These are phyloP conservation scores for Microbotryum violaceum DNA, from an alignment of 1,284 basidiomycete genomes.

Conservation along the genomic window DNA sequence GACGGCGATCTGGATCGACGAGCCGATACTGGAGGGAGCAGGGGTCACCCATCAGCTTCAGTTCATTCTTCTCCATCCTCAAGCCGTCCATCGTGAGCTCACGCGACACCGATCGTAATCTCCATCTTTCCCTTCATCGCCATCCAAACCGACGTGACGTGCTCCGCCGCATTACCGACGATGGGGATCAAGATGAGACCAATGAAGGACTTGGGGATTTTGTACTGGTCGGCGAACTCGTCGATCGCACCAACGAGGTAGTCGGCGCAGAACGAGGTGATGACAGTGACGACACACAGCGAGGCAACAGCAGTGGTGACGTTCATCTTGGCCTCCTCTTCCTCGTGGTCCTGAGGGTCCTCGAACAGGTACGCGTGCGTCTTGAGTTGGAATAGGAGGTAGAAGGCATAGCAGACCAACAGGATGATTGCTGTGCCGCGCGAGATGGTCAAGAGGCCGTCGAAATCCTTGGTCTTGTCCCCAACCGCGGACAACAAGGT, in stretches of 20 bases:
- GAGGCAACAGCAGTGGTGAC: constrained; percentile 52
- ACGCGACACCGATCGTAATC: constrained; percentile 39
- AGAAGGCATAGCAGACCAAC: constrained; percentile 70
- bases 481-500: constrained; percentile 9
- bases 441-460: constrained; percentile 66
- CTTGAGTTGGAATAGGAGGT: constrained; percentile 48
- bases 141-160: constrained; percentile 77
- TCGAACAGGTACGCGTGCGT: constrained; percentile 50
- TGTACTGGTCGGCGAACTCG: constrained; percentile 69
- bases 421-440: constrained; percentile 76
- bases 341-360: constrained; percentile 46
- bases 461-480: constrained; percentile 16
- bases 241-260: constrained; percentile 75
- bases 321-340: constrained; percentile 60
- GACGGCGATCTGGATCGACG: constrained; percentile 62
- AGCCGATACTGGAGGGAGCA: background rate
- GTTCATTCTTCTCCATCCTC: no score
- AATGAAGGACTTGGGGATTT: constrained; percentile 74
- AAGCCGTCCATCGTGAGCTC: constrained; percentile 7
- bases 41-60: constrained; percentile 34
- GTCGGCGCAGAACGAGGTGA: constrained; percentile 82
- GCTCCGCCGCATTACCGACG: constrained; percentile 56
- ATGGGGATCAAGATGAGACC: constrained; percentile 51
- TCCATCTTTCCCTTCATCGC: constrained; percentile 74
- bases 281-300: constrained; percentile 55